Evolutionary conservation across 495 filamentous ascomycete genomes (phyloP), one percentile per base, ranked within the genome.

Genomic region (Lasiosphaeria miniovina): DNA sequence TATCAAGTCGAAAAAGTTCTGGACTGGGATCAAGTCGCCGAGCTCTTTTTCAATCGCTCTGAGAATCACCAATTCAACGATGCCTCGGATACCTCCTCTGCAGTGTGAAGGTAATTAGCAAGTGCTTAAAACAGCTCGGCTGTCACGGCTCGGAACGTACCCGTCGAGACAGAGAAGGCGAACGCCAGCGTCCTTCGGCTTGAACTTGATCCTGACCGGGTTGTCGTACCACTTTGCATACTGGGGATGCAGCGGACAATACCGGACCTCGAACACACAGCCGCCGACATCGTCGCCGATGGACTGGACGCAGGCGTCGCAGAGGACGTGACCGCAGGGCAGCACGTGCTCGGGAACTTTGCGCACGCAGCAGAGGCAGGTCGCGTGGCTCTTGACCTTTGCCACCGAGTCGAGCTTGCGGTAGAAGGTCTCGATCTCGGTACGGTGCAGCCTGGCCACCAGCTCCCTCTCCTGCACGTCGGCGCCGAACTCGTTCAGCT

Each of bases 271-370:
- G 15, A 51, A 35, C 7, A 46, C 43, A 5, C 43, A 11, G 43
- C 43, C 43, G 5, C 43, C 43, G 5, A 46, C 43, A n/a, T 46
- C 43, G 32, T 51, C 54, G 14, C 75, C 68, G 35, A 71, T 63
- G 32, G 62, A 62, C 36, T 75, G 60, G 7, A 68, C 57, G 49
- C 82, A 84, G 4, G 70, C 65, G 9, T 75, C 74, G 58, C 84
- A 86, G 0, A 86, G 67, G 6, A 84, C 75, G 67, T 87, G 84
- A 0, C 84, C 83, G 60, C 84, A 87, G 9, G 77, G 76, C 3
- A 87, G 57, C 1, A 75, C 71, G 60, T 86, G 78, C 55, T 84
- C 75, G 0, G 84, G 80, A 0, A 78, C 62, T 38, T 80, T 77
- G 38, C 73, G 71, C 52, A 86, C 62, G 59, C 84, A 87, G 31